Evolutionary conservation across 2,329 filamentous ascomycete species (phyloP).

Genomic region (Aspergillus felis): DNA sequence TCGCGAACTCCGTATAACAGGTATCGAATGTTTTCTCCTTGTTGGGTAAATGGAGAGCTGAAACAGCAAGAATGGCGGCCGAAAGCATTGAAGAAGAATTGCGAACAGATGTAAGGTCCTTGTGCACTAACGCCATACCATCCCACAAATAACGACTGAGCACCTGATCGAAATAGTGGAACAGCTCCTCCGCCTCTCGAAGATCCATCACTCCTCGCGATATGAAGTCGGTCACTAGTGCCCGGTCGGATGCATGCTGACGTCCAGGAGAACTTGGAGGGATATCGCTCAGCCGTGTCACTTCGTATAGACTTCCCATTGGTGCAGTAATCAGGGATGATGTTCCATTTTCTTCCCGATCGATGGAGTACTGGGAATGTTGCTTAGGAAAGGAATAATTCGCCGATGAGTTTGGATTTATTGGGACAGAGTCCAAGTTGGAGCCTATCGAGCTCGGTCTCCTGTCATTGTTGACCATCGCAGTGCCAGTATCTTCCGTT

Average conservation of each 20-base stretch:
- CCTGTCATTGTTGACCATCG: conserved; percentile 12
- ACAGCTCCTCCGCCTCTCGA: conserved; percentile 41
- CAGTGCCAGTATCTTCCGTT: conserved; percentile 23
- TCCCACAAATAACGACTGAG: conserved; percentile 41
- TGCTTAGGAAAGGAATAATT: conserved; percentile 21
- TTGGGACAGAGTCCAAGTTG: conserved; percentile 6
- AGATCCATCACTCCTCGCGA: conserved; percentile 46
- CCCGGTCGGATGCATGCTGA: conserved; percentile 30
- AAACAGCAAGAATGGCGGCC: conserved; percentile 47
- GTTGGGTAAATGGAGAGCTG: conserved; percentile 48
- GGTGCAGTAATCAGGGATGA: conserved; percentile 39
- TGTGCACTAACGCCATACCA: conserved; percentile 45
- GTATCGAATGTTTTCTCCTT: conserved; percentile 46
- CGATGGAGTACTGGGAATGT: conserved; percentile 32
- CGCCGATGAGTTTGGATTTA: conserved; percentile 17
- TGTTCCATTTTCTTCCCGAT: conserved; percentile 34
- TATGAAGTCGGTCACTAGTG: conserved; percentile 47
- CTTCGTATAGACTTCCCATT: conserved; percentile 49
- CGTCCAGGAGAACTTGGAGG: conserved; percentile 30
- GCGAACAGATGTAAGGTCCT: conserved; percentile 44
- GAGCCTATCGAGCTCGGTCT: conserved; percentile 14
- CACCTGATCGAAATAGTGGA: conserved; percentile 38
- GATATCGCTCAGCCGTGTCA: conserved; percentile 42
- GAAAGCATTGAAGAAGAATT: conserved; percentile 44
- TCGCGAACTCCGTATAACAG: conserved; percentile 51